These are phyloP conservation scores for Arctium minus DNA, from an alignment of 129 eudicot genomes.

Conservation along the genomic window DNA sequence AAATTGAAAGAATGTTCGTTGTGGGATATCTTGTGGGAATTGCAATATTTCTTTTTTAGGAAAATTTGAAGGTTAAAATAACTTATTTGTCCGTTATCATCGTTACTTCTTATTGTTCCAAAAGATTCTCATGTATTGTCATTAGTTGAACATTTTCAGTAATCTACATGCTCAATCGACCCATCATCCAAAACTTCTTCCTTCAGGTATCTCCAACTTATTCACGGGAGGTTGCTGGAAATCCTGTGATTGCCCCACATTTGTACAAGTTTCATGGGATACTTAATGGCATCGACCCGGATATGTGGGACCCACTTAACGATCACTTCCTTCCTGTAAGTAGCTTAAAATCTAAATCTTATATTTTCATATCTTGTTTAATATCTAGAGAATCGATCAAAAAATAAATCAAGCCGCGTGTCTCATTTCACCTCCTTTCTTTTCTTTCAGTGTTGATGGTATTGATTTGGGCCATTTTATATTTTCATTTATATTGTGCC, in stretches of 20 bases:
- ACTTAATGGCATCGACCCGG: conserved; percentile 97
- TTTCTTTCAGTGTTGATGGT: neutral
- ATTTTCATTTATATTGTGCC: neutral
- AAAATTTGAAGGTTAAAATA: too few relatives aligned
- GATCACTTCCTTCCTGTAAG: conserved; percentile 94
- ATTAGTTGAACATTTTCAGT: neutral
- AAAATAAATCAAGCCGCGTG: neutral
- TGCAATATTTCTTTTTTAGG: too few relatives aligned
- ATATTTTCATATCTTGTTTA: neutral
- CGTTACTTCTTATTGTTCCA: neutral
- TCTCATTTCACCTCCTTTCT: neutral
- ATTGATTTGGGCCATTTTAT: neutral
- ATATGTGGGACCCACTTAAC: conserved; percentile 96
- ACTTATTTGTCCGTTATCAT: neutral
- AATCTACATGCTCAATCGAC: neutral
- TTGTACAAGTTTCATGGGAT: conserved; percentile 93
- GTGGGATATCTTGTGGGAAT: too few relatives aligned
- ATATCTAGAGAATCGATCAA: neutral
- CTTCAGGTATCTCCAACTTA: conserved; percentile 93
- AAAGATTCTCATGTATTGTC: neutral
- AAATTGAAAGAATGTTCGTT: too few relatives aligned
- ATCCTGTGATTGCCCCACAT: conserved; percentile 75
- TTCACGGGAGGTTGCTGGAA: conserved; percentile 78
- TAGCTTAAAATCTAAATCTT: neutral
- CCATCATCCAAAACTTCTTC: neutral